Evolutionary conservation across 108 stramenopile species (phyloP), one percentile per base, ranked within the genome.

Genomic region (Nannochloropsis oceanica): DNA sequence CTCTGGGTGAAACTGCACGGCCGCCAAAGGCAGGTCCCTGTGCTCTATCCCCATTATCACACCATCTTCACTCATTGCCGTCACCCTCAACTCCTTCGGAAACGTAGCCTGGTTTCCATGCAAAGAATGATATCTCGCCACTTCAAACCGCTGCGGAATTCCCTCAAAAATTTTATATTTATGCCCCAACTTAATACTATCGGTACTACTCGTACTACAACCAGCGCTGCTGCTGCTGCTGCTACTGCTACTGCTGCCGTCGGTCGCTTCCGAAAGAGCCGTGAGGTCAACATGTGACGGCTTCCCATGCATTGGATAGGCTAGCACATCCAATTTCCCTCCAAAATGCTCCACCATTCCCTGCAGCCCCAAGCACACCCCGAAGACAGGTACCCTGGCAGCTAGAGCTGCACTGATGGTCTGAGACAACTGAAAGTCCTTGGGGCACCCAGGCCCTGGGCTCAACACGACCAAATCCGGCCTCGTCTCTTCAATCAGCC

Each of bases 1-100:
- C 89, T 98, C 98, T 10, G 98, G 98, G 85, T 98, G 98, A 89
- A 97, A 98, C 93, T 98, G 98, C 79, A 98, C 98, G n/a, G 96
- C 98, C 25, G 96, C 96, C 91, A 95, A 93, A 18, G 98, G 98
- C 24, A 96, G 89, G 44, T 91, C 91, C 87, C 93, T 94, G 92
- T 98, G 98, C 89, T 96, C 91, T 79, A 98, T 94, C 27, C 93
- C 98, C 98, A 98, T 98, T 44, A 97, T 94, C 80, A 96, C 92
- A 0, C 96, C 96, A 85, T 97, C 96, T 43, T 95, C 94, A n/a
- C 93, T 96, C 81, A 92, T 83, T 13, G 98, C 98, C 25, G 95
- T 96, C n/a, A 95, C 85, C 84, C 93, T 86, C 25, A 98, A 93
- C 25, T 92, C 93, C 12, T 86, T 82, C 22, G 98, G 96, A 50